A percentile compares a stretch with the other conserved stretches of the same genome.
Evolutionary conservation across 768 basidiomycete genomes (phyloP).

Genomic region (Macrolepiota dolichaula): DNA sequence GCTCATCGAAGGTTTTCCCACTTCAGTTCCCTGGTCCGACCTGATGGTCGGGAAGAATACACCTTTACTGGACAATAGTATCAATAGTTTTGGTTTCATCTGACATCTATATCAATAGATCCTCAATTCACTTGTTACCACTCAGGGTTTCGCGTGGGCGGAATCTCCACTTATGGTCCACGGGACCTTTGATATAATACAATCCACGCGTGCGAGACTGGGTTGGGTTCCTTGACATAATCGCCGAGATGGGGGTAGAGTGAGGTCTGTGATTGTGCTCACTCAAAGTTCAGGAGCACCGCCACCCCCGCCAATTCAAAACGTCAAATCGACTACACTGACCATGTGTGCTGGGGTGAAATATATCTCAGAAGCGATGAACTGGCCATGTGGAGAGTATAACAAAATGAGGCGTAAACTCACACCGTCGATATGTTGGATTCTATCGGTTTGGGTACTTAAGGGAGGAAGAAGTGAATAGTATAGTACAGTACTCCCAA

Average conservation of each 20-base stretch:
- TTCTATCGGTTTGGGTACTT: conserved; percentile 4
- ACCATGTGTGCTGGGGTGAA: background rate
- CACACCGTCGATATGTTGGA: background rate
- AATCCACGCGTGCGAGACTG: background rate
- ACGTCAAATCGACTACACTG: background rate
- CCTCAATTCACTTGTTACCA: background rate
- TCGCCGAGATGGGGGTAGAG: background rate
- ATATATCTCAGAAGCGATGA: background rate
- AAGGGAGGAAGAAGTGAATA: background rate
- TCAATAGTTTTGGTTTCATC: background rate
- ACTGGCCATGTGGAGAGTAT: background rate
- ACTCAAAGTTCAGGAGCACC: background rate
- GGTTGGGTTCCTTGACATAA: background rate
- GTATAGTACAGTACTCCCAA: background rate
- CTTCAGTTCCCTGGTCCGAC: background rate
- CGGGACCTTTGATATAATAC: background rate
- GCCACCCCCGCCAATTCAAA: background rate
- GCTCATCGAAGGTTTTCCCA: background rate
- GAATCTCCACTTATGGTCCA: background rate
- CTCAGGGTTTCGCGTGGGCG: background rate
- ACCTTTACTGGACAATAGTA: background rate
- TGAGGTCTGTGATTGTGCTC: background rate
- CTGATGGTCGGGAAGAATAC: background rate
- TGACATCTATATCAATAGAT: background rate
- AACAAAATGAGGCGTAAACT: background rate